Conservation (phyloP, 75 land plant genomes). For the Sequoia sempervirens region DNA sequence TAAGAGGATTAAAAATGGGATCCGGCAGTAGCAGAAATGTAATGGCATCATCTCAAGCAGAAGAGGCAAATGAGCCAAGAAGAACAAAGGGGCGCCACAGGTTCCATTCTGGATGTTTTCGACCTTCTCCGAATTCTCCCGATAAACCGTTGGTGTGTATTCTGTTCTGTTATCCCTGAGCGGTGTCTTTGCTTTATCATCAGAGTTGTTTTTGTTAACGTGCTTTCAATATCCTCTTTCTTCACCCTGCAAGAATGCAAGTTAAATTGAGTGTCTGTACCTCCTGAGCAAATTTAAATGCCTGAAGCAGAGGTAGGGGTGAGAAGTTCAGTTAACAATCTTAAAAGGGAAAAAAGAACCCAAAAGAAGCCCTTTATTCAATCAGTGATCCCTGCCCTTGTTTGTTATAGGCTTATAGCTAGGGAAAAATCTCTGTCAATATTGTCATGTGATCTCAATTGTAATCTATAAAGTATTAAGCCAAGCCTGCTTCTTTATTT, state of each 20-base stretch:
- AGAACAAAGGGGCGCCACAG: neutral
- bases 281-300: neutral
- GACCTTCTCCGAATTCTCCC: neutral
- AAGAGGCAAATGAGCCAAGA: neutral
- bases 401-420: neutral
- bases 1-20: constrained; percentile 4
- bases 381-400: neutral
- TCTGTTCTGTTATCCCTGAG: neutral
- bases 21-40: neutral
- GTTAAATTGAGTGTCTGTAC: neutral
- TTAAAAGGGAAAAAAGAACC: neutral
- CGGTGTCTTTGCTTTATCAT: neutral
- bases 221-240: neutral
- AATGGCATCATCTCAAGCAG: neutral
- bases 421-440: neutral
- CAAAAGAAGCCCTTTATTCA: neutral
- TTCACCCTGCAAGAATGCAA: neutral
- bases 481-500: neutral
- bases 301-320: neutral
- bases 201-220: neutral
- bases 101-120: constrained; percentile 5
- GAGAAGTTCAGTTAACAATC: neutral
- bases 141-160: constrained; percentile 4
- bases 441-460: neutral
- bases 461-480: neutral